Base-by-base conservation (phyloP, 441 rosid species). In the Erodium trifolium region DNA sequence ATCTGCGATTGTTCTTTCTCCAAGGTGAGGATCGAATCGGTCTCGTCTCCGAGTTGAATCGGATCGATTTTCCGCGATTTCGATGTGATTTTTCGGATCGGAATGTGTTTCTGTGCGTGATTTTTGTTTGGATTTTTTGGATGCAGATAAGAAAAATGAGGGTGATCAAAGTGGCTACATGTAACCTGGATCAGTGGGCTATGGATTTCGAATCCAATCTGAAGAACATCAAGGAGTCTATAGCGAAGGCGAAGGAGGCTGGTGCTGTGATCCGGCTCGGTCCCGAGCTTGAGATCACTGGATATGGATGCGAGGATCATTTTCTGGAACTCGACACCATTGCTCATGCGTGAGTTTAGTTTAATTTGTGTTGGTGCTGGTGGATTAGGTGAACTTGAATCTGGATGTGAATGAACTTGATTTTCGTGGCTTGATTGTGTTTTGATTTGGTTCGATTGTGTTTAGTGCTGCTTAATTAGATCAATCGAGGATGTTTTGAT, bases 291-390 rank as follows among this genome's bases (percentile, higher is more conserved):
- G 97, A 94, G 80, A 71, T 91, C 79, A 84, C 97, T 69, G 99
- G 97, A 68, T 94, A 94, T 78, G 97, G 99, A 72, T 91, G 97
- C n/a, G 99, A 91, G 80, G 97, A 94, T 78, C 99, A 94, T 75
- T 94, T 94, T 80, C 77, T 91, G 76, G 97, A 94, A 73, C 92
- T 90, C 2, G 99, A 94, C 59, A 94, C 99, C 12, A 64, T 88
- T 77, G 65, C 80, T 73, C 99, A 91, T 64, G 81, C 93, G 95
- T 93, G 47, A 72, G 80, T 53, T 12, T 53, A 6, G 6, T 9
- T 39, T 4, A 8, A 39, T 39, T 23, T 23, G 27, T 23, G 27
- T 23, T 23, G 2, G 27, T 23, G 27, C 2, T 23, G 27, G 27
- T 23, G 2, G 27, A 23, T 23, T 23, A 23, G 27, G 27, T 23